Evolutionary conservation across 1,284 basidiomycete species (phyloP).

Genomic region (Exsudoporus floridanus): DNA sequence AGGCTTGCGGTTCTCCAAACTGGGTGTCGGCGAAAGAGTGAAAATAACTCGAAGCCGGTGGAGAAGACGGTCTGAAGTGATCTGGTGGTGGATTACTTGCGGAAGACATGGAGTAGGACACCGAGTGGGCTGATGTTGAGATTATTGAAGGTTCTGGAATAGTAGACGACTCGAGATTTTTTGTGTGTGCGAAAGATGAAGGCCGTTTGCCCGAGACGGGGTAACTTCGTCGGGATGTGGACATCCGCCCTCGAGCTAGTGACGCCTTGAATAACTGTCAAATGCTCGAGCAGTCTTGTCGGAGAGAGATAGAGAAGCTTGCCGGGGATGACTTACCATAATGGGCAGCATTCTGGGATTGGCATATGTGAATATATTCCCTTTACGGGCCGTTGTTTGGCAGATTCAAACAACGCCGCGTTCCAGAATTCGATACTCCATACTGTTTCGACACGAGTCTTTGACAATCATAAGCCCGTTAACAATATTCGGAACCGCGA

Average conservation of each 20-base stretch:
- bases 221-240: conserved; percentile 29
- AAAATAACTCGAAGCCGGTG: conserved; percentile 79
- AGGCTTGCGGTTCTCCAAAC: conserved; percentile 51
- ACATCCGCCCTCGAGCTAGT: conserved; percentile 17
- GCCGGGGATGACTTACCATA: background rate
- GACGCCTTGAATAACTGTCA: background rate
- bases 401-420: conserved; percentile 14
- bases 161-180: conserved; percentile 16
- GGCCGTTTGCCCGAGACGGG: conserved; percentile 21
- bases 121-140: conserved; percentile 27
- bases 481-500: too few species aligned
- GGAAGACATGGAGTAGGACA: conserved; percentile 14
- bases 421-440: background rate
- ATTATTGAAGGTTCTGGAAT: conserved; percentile 12
- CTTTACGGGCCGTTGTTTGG: conserved; percentile 21
- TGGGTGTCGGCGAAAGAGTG: conserved; percentile 51
- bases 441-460: background rate
- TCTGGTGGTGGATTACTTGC: conserved; percentile 14
- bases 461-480: background rate
- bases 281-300: background rate
- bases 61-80: conserved; percentile 49
- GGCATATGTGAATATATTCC: conserved; percentile 19
- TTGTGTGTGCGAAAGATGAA: conserved; percentile 4
- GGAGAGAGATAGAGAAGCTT: background rate
- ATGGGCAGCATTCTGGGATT: background rate